Evolutionary conservation across 2,329 filamentous ascomycete genomes (phyloP).

Genomic region (Sporothrix euskadiensis): DNA sequence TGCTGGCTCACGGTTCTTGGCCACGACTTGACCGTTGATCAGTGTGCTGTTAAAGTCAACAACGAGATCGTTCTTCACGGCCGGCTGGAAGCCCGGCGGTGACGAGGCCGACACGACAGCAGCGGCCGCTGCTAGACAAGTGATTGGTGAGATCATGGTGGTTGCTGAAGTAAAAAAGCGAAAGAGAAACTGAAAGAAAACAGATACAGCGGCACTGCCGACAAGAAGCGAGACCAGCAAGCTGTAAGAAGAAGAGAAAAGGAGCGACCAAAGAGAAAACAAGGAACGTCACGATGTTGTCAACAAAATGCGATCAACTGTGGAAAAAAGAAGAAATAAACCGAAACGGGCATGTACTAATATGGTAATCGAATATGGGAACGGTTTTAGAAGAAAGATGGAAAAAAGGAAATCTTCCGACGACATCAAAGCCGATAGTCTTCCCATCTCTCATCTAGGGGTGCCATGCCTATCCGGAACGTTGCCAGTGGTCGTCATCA

Average conservation of each 20-base stretch:
- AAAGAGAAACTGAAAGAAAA: neutral
- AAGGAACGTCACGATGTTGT: neutral
- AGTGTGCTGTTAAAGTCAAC: constrained; percentile 44
- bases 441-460: neutral
- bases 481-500: neutral
- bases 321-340: neutral
- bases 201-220: constrained; percentile 20
- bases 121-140: constrained; percentile 34
- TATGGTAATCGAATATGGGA: neutral
- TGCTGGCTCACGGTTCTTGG: constrained; percentile 41
- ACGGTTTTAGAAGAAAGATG: neutral
- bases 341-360: neutral
- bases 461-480: neutral
- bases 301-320: neutral
- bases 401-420: neutral
- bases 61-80: constrained; percentile 42
- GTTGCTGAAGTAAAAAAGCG: neutral
- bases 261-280: neutral
- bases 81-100: constrained; percentile 46
- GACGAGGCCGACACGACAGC: constrained; percentile 41
- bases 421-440: neutral
- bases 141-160: constrained; percentile 34
- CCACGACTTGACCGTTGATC: constrained; percentile 43
- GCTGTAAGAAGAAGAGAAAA: constrained; percentile 17
- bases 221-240: constrained; percentile 29